phyloP scores from a whole-genome alignment of 2,329 filamentous ascomycete species.

The Zopfia rhizophila region DNA sequence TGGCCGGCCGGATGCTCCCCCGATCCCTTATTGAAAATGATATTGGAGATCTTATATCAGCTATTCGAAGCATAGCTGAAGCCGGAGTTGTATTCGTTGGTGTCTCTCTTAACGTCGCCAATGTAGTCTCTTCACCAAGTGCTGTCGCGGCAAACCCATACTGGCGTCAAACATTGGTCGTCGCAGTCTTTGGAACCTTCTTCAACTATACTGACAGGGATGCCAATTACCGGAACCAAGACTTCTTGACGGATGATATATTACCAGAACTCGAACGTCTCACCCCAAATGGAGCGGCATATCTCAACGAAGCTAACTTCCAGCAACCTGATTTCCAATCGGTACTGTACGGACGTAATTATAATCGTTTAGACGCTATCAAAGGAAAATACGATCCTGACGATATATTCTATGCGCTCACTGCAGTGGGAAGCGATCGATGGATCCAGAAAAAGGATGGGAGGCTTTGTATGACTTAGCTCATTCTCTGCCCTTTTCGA shows the following conservation, averaged over 20 bases:
- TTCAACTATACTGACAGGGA: slow-evolving; percentile 10
- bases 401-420: slow-evolving; percentile 21
- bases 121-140: not conserved
- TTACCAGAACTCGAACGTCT: slow-evolving; percentile 7
- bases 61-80: slow-evolving; percentile 4
- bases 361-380: slow-evolving; percentile 12
- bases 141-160: slow-evolving; percentile 9
- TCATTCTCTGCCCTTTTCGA: not conserved
- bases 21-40: slow-evolving; percentile 13
- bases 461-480: slow-evolving; percentile 19
- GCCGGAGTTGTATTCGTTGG: slow-evolving; percentile 5
- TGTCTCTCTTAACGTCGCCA: slow-evolving; percentile 6
- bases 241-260: slow-evolving; percentile 11
- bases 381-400: slow-evolving; percentile 27
- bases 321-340: slow-evolving; percentile 11
- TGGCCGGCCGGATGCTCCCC: slow-evolving; percentile 15
- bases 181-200: slow-evolving; percentile 5
- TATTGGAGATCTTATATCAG: not conserved
- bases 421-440: slow-evolving; percentile 26
- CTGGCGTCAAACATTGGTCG: slow-evolving; percentile 10
- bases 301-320: slow-evolving; percentile 23
- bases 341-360: slow-evolving; percentile 17
- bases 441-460: slow-evolving; percentile 17
- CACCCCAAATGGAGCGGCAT: slow-evolving; percentile 12
- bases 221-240: slow-evolving; percentile 2